Evolutionary conservation across 2,329 filamentous ascomycete genomes (phyloP), one percentile per base, ranked within the genome.

Genomic region (Calonectria crousiana): DNA sequence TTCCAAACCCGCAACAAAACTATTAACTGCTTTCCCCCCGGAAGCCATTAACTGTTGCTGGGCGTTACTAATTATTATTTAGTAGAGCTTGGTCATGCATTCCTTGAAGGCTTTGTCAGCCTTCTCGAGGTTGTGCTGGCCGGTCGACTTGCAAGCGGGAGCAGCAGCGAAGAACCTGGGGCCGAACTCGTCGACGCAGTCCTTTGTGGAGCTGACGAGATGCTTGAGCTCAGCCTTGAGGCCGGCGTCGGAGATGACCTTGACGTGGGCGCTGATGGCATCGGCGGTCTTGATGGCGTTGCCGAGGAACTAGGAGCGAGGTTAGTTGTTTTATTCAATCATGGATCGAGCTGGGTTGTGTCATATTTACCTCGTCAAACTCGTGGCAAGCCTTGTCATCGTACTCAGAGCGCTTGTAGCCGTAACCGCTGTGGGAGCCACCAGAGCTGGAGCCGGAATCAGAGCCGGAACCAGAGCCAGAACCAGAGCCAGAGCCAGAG

Each of bases 171-270:
- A 62, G 56, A 62, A 62, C 36, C 8, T 41, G 36, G 56, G 56
- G 26, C n/a, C 34, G 56, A 62, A 62, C 56, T 62, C 56, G 36
- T 62, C 56, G 23, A 62, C 56, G 14, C 32, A 62, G 3, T 62
- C 56, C 56, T 62, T 38, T 23, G 56, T 62, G 16, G 34, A 62
- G 34, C n/a, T 41, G 34, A 62, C n/a, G 23, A 62, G 56, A 36
- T 62, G 56, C 56, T 62, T 62, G 36, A 62, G n/a, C 36, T 62
- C 56, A 30, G 56, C 56, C 56, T 62, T 41, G 56, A 62, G 56
- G 56, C 56, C 56, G 36, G 56, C 56, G 56, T 62, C 56, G 23
- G 56, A 62, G 36, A 62, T 41, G 56, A 62, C 56, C 56, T 62
- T 41, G 56, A 62, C 56, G 56, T 62, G 56, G 14, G 56, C 56